Evolutionary conservation across 2,329 filamentous ascomycete species (phyloP).

Genomic region (Aquanectria penicillioides): DNA sequence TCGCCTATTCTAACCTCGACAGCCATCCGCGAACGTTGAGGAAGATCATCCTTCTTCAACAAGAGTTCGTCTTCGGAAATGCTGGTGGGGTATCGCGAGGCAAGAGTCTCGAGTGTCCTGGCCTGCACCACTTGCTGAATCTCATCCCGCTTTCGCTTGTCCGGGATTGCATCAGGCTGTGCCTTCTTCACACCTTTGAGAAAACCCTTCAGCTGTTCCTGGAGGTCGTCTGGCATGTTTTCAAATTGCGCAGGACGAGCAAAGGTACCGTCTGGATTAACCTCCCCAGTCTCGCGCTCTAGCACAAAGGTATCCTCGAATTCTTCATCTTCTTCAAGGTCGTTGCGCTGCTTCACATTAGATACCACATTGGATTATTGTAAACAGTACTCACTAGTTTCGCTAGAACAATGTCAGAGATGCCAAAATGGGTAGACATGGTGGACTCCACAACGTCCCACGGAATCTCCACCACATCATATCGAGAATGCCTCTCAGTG

Average conservation of each 20-base stretch:
- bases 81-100: constrained; percentile 55
- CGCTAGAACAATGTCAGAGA: constrained; percentile 51
- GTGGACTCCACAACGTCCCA: constrained; percentile 66
- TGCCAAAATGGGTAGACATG: constrained; percentile 50
- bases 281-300: constrained; percentile 63
- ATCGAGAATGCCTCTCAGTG: constrained; percentile 78
- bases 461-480: constrained; percentile 85
- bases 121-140: constrained; percentile 54
- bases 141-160: constrained; percentile 62
- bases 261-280: constrained; percentile 59
- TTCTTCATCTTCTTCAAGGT: constrained; percentile 72
- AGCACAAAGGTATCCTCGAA: constrained; percentile 81
- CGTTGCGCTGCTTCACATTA: constrained; percentile 48
- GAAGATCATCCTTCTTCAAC: constrained; percentile 42
- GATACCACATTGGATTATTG: background rate
- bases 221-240: constrained; percentile 61
- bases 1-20: constrained; percentile 76
- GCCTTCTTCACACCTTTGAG: constrained; percentile 61
- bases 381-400: constrained; percentile 50
- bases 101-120: constrained; percentile 49
- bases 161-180: constrained; percentile 53
- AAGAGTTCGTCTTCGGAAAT: constrained; percentile 53
- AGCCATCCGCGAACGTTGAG: constrained; percentile 66
- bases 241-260: constrained; percentile 49
- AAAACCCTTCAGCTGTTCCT: constrained; percentile 60